These are phyloP conservation scores for Rhinocladiella similis DNA, from an alignment of 2,329 filamentous ascomycete species.

Conservation along the genomic window DNA sequence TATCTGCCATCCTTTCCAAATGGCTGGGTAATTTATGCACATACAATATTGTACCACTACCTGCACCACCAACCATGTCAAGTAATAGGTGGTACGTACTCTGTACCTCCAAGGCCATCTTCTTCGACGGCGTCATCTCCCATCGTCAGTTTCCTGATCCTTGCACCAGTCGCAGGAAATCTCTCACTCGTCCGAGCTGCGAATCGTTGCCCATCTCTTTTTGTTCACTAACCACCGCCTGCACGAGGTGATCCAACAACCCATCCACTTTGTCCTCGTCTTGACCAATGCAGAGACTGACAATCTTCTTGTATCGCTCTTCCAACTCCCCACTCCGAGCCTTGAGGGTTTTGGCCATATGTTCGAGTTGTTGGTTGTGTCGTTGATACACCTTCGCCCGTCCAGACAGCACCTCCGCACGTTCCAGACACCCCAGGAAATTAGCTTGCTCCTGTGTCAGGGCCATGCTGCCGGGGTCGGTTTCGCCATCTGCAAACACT, in stretches of 20 bases:
- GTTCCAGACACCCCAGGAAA: constrained; percentile 56
- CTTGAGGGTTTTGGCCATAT: constrained; percentile 69
- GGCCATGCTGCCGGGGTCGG: constrained; percentile 40
- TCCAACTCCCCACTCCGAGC: constrained; percentile 81
- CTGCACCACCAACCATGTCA: too few species aligned
- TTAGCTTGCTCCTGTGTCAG: constrained; percentile 43
- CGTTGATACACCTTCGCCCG: constrained; percentile 68
- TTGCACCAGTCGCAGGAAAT: constrained; percentile 79
- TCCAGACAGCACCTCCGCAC: constrained; percentile 62
- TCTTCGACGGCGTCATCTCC: not conserved
- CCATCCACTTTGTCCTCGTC: constrained; percentile 77
- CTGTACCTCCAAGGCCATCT: not conserved
- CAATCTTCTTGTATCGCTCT: constrained; percentile 82
- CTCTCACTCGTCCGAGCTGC: constrained; percentile 72
- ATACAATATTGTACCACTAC: not conserved
- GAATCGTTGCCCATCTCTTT: constrained; percentile 68
- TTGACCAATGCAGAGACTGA: constrained; percentile 81
- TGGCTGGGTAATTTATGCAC: not conserved
- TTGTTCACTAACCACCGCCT: constrained; percentile 61
- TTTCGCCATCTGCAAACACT: constrained; percentile 39
- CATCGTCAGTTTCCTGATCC: constrained; percentile 37
- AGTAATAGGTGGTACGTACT: not conserved
- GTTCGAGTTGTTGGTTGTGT: constrained; percentile 67
- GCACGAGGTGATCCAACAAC: constrained; percentile 74
- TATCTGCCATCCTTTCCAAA: not conserved